Conservation (phyloP, 106 monocot genomes). For the Dioscorea dumetorum region DNA sequence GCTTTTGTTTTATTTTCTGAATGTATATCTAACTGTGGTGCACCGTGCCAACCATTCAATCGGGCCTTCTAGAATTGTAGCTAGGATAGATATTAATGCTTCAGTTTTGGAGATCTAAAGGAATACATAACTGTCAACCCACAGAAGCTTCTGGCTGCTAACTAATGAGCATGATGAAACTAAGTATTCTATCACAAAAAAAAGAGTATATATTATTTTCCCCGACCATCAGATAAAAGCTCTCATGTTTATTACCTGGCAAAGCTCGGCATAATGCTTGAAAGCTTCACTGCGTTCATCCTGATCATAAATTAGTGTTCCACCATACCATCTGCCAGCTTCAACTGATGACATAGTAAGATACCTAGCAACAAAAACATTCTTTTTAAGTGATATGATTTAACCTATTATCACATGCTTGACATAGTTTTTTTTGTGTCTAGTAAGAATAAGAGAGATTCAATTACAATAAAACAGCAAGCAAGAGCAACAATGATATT, state of each 20-base stretch:
- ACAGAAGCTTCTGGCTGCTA: not conserved
- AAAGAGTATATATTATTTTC: not conserved
- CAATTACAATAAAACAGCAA: too few relatives aligned
- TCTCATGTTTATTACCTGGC: conserved; percentile 31
- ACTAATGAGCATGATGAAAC: not conserved
- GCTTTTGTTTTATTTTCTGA: too few relatives aligned
- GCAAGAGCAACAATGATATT: too few relatives aligned
- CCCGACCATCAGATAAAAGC: not conserved
- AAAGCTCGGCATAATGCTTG: conserved; percentile 64
- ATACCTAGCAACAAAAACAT: conserved; percentile 26
- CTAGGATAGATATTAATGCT: not conserved
- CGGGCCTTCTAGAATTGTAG: not conserved
- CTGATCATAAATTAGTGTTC: conserved; percentile 56
- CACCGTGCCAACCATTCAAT: too few relatives aligned
- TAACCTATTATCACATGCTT: too few relatives aligned
- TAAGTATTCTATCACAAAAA: not conserved
- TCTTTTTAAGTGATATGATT: too few relatives aligned
- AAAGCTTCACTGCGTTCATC: conserved; percentile 52
- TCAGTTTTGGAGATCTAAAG: not conserved
- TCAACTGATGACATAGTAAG: conserved; percentile 40
- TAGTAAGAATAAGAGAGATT: too few relatives aligned
- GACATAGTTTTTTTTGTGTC: too few relatives aligned
- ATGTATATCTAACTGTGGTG: too few relatives aligned
- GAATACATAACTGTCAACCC: not conserved
- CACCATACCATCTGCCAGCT: conserved; percentile 52